Evolutionary conservation across 345 rosid species (phyloP), one percentile per base, ranked within the genome.

Genomic region (Camelina sativa): DNA sequence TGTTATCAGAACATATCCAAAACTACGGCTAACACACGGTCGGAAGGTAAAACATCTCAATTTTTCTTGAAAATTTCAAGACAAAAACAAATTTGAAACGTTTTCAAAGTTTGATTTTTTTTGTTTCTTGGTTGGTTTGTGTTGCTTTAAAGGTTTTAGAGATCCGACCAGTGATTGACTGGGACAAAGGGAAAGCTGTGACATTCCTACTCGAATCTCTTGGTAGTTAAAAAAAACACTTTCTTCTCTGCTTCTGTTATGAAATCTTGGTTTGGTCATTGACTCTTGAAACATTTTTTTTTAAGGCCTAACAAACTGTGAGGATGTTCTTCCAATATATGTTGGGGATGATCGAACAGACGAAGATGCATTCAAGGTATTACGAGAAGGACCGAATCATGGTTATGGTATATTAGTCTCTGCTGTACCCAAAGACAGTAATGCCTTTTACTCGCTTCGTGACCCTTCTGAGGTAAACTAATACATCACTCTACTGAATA

Each of bases 121-220:
- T 50, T 8, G 54, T 50, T 25, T 61, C 17, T 69, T 51, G 7
- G 9, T 54, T 69, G 22, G 23, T n/a, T 59, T 54, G 17, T 77
- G 51, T 11, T 54, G 44, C 12, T 73, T 60, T 48, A 30, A 71
- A 94, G 97, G 98, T 94, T 80, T 85, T 94, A 73, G 99, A 94
- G 84, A 82, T 94, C 61, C 89, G 97, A 32, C 99, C 99, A 10
- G 88, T 83, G 59, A 94, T 94, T 65, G 67, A 92, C 65, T 92
- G 99, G 99, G 93, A 95, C 78, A 95, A 95, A 86, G 99, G 99
- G 62, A 90, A 90, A 80, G 97, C 99, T 65, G 88, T 95, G 7
- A 82, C 80, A 34, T 92, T 95, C 81, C 83, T 95, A 50, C 99
- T 92, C 17, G 90, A 95, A 84, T 95, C 99, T 67, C 92, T 95